Evolutionary conservation across 352 stramenopile genomes (phyloP), one percentile per base, ranked within the genome.

Genomic region (Phytophthora quininea): DNA sequence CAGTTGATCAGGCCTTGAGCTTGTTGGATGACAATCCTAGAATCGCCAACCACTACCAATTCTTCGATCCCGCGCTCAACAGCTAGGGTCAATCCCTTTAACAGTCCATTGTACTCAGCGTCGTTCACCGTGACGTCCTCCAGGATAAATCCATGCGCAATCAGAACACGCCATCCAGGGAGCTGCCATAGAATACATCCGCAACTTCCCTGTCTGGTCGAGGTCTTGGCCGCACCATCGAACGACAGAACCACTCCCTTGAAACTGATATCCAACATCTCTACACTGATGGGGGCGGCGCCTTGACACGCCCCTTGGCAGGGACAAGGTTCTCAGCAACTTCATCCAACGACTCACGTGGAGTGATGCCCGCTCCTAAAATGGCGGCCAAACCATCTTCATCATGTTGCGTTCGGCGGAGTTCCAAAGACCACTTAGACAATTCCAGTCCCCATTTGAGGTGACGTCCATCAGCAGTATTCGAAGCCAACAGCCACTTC

Each of bases 401-500:
- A 40, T 40, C 35, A 42, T 40, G 54, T 11, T 64, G 48, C 11
- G 55, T 31, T 24, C 14, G 6, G 1, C 52, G 52, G n/a, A 58
- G 30, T 3, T 68, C 60, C 45, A 62, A 9, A 2, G 15, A n/a
- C 45, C 53, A 62, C 1, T 52, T 33, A 2, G 60, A 56, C 27
- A 61, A 29, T 7, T 43, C 30, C 9, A 58, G 4, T 12, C 53
- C 46, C 45, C 50, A 56, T 4, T 54, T 48, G 3, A 60, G 4
- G 14, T 31, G 9, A 5, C 50, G 8, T 0, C 50, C 33, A 31
- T 60, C 59, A 7, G 42, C 59, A 0, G 42, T 43, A 3, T 45
- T 54, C 1, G 50, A 67, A 5, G 10, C 54, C 19, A 67, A 24
- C 1, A 60, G 27, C 50, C 51, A 64, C 35, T 38, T 64, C 38